These are phyloP conservation scores for Litsea cubeba DNA, from an alignment of 164 flowering plant genomes.

Conservation along the genomic window DNA sequence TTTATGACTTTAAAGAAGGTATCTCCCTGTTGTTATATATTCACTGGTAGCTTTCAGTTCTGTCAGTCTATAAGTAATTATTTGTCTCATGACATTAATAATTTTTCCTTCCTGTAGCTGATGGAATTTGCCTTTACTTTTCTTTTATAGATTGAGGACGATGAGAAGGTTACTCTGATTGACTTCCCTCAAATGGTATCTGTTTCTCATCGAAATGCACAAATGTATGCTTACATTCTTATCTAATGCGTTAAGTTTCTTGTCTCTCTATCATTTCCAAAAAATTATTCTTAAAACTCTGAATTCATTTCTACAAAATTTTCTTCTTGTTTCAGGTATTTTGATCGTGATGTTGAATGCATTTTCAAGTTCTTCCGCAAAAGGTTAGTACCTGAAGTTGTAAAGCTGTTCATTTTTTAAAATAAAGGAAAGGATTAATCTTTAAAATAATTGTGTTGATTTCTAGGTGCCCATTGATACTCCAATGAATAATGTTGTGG, in stretches of 20 bases:
- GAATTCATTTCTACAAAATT: neutral
- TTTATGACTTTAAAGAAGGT: too few species aligned
- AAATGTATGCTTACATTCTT: slow-evolving; percentile 51
- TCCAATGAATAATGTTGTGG: neutral
- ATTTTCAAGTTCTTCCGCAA: slow-evolving; percentile 76
- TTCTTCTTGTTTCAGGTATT: slow-evolving; percentile 58
- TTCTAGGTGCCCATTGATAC: neutral
- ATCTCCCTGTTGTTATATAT: neutral
- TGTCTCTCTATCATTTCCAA: neutral
- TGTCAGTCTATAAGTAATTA: neutral
- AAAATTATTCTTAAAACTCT: neutral
- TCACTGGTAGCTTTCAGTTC: neutral
- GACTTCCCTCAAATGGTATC: slow-evolving; percentile 99
- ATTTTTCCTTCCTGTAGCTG: neutral
- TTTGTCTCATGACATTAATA: neutral
- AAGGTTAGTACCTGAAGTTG: slow-evolving; percentile 42
- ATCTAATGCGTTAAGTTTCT: slow-evolving; percentile 1
- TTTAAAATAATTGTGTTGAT: neutral
- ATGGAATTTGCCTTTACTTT: neutral
- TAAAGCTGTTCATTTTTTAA: neutral
- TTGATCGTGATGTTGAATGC: slow-evolving; percentile 96
- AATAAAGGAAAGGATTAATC: neutral
- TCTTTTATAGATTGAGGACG: slow-evolving; percentile 71
- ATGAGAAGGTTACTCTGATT: slow-evolving; percentile 88
- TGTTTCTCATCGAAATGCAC: slow-evolving; percentile 82